A percentile compares a stretch with the other conserved stretches of the same genome.
Conservation (phyloP, 129 eudicot species). For the Flaveria sonorensis region DNA sequence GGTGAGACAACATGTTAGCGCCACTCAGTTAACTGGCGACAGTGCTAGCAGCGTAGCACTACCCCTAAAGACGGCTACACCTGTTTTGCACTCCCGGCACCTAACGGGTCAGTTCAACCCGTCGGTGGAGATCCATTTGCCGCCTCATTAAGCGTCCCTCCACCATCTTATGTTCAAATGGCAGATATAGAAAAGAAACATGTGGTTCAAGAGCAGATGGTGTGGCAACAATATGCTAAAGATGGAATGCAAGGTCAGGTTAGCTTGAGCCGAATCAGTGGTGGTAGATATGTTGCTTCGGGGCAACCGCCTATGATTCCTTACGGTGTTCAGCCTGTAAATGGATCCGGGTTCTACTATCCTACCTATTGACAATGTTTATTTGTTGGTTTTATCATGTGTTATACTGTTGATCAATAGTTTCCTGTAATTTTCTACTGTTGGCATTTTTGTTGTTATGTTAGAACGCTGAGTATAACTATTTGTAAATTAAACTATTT, state of each 20-base stretch:
- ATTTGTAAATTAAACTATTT: conserved; percentile 25
- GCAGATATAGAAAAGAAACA: conserved; percentile 93
- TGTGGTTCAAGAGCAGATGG: conserved; percentile 82
- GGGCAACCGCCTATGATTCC: conserved; percentile 70
- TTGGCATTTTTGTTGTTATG: conserved; percentile 44
- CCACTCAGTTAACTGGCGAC: conserved; percentile 67
- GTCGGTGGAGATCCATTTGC: conserved; percentile 86
- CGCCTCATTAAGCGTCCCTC: conserved; percentile 74
- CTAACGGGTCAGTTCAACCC: conserved; percentile 71
- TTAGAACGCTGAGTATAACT: conserved; percentile 28
- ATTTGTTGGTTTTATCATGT: conserved; percentile 13
- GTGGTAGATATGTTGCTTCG: conserved; percentile 64
- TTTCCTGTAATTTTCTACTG: conserved; percentile 1
- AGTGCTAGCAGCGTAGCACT: conserved; percentile 92
- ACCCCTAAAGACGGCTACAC: conserved; percentile 53
- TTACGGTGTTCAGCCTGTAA: conserved; percentile 65
- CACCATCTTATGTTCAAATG: conserved; percentile 95
- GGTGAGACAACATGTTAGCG: conserved; percentile 69
- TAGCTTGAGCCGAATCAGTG: conserved; percentile 57
- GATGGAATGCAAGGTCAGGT: conserved; percentile 90
- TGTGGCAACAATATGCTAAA: conserved; percentile 84
- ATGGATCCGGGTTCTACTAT: conserved; percentile 61
- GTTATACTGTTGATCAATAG: conserved; percentile 15
- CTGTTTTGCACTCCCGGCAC: conserved; percentile 88
- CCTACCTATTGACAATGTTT: conserved; percentile 40